A percentile compares a stretch with the other conserved stretches of the same genome.
Conservation (phyloP, 805 yeast genomes). For the Kluyveromyces lactis region DNA sequence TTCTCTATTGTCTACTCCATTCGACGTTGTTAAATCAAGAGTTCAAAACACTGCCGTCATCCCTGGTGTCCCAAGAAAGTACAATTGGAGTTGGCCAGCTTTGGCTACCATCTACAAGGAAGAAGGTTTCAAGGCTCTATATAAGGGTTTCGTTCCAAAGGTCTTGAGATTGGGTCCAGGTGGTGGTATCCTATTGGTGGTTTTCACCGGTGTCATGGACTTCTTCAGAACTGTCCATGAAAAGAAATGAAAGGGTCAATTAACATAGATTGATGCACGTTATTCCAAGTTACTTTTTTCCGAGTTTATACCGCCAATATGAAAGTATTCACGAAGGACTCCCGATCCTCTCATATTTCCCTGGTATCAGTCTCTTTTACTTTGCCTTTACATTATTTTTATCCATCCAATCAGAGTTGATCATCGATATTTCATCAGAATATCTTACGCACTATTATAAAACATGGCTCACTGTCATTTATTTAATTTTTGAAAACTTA, state of each 20-base stretch:
- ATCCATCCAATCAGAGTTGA: no score
- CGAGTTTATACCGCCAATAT: no score
- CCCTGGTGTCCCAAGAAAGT: constrained; percentile 74
- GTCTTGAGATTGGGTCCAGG: constrained; percentile 98
- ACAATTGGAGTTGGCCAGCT: constrained; percentile 87
- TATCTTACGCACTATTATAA: no score
- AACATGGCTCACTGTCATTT: no score
- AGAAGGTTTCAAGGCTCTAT: constrained; percentile 87
- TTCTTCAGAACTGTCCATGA: constrained; percentile 53
- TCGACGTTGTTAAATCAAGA: constrained; percentile 95
- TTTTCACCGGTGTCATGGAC: constrained; percentile 92
- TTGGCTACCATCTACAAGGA: constrained; percentile 62
- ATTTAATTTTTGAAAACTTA: no score
- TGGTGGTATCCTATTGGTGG: constrained; percentile 96
- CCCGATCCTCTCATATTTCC: no score
- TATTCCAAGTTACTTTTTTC: no score
- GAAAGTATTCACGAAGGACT: no score
- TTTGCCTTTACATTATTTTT: no score
- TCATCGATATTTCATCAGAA: no score
- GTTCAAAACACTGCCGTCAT: constrained; percentile 66
- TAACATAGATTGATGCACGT: no score
- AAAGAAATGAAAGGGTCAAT: not conserved
- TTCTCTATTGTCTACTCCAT: constrained; percentile 91
- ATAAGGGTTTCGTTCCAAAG: constrained; percentile 95
- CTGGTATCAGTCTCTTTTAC: no score